Evolutionary conservation across 139 green algal genomes (phyloP).

Genomic region (Tetradesmus obliquus): DNA sequence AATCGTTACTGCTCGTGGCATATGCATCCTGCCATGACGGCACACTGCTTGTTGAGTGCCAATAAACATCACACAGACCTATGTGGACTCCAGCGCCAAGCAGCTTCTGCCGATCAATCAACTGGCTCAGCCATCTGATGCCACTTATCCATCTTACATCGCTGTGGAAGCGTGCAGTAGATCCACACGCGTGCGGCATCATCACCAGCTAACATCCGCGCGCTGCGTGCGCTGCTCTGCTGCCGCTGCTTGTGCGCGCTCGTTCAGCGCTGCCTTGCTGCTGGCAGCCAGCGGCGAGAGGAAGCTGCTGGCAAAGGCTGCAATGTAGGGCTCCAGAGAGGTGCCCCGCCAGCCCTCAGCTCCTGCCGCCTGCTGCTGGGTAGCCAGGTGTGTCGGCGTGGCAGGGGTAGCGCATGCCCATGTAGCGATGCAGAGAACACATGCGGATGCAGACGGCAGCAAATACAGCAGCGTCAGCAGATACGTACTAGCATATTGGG

Average conservation of each 20-base stretch:
- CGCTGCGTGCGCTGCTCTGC: slow-evolving; percentile 18
- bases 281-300: slow-evolving; percentile 52
- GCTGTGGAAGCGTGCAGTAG: too few relatives aligned
- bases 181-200: too few relatives aligned
- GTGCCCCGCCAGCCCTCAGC: slow-evolving; percentile 54
- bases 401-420: not conserved
- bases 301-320: slow-evolving; percentile 58
- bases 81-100: too few relatives aligned
- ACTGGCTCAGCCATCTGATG: too few relatives aligned
- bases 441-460: too few relatives aligned
- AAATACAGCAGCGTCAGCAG: not conserved
- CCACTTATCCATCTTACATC: too few relatives aligned
- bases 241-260: slow-evolving; percentile 34
- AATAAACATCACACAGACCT: too few relatives aligned
- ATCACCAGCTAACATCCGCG: not conserved
- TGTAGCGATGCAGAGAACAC: not conserved
- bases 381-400: not conserved
- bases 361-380: not conserved
- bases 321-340: slow-evolving; percentile 50
- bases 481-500: not conserved
- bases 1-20: too few relatives aligned
- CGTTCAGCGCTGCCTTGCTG: slow-evolving; percentile 42
- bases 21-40: too few relatives aligned
- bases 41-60: too few relatives aligned
- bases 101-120: too few relatives aligned